Evolutionary conservation across 2,329 filamentous ascomycete species (phyloP), one percentile per base, ranked within the genome.

Genomic region (Penicillium palitans): DNA sequence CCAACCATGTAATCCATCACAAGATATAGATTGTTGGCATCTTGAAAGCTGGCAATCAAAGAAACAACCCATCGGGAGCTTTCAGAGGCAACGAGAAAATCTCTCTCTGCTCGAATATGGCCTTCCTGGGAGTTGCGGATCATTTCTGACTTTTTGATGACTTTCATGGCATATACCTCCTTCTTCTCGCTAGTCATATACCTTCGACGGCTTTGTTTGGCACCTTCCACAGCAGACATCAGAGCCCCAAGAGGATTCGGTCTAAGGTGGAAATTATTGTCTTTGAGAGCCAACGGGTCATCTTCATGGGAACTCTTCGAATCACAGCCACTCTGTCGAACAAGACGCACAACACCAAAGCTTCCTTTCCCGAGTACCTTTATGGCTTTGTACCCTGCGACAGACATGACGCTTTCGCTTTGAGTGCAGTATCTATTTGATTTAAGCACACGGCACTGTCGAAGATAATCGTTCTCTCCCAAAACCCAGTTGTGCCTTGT

Each of bases 1-100:
- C 93, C 95, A 2, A 96, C 89, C 91, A 97, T 97, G 71, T 96
- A 99, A 59, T 98, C 93, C 92, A 98, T 97, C 52, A 97, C 90
- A 6, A 99, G 84, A 68, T 98, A 98, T 6, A 99, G 81, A 66
- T 90, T 91, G 42, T 84, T 83, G 37, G 84, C 79, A 72, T 98
- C 95, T 73, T 98, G 91, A 64, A 98, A 98, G 69, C 91, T 95
- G 50, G 90, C 83, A 51, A 96, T 84, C 37, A 99, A 79, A 0
- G 93, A 90, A 2, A 98, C 90, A 47, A 96, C 87, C 93, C 93
- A 98, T 60, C 84, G 84, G 6, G 91, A 96, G n/a, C 87, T 90
- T 71, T 95, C 90, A 1, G 92, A 93, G 6, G 89, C 87, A 27
- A 96, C 91, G 8, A 99, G 82, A 64, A 98, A 96, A 68, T 98